Evolutionary conservation across 352 stramenopile species (phyloP), one percentile per base, ranked within the genome.

Genomic region (Phytopythium montanum): DNA sequence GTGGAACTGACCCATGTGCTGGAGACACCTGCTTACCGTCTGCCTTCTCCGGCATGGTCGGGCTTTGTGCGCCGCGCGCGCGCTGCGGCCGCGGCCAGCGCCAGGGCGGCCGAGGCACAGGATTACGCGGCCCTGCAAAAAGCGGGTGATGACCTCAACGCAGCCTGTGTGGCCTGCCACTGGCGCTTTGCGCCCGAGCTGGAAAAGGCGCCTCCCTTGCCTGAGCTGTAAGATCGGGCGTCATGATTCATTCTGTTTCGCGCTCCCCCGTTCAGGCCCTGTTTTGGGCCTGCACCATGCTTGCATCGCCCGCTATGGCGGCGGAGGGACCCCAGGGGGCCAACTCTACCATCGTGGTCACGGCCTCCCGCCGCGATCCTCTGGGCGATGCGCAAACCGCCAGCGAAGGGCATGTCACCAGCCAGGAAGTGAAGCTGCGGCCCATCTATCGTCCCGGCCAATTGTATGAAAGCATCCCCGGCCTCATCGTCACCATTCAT

Each of bases 241-340:
- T 46, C 39, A 46, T 46, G 39, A 46, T 46, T 46, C 39, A 46
- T 46, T 46, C 39, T 46, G 39, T 46, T 46, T 46, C 39, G 39
- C 39, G 39, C 39, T 46, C 39, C 39, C 39, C 39, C 39, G 39
- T 46, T 46, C 39, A 46, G 39, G 39, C 39, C 39, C 39, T 46
- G 39, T 46, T 46, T 46, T 46, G 39, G 39, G 39, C 39, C 39
- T 46, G 39, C 39, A 46, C 39, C 39, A 46, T 46, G 39, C 39
- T 46, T 46, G 39, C 39, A 46, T 46, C 39, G 39, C 39, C 39
- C 39, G 39, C 39, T 46, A 46, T 46, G 39, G 39, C 39, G 39
- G 39, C 39, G 39, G 39, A 46, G 39, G 39, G 39, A 46, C 39
- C 39, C 39, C 39, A 46, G 39, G 39, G 39, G 39, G 39, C 39